Base-by-base conservation (phyloP, 345 rosid species). In the Trapa incisa region DNA sequence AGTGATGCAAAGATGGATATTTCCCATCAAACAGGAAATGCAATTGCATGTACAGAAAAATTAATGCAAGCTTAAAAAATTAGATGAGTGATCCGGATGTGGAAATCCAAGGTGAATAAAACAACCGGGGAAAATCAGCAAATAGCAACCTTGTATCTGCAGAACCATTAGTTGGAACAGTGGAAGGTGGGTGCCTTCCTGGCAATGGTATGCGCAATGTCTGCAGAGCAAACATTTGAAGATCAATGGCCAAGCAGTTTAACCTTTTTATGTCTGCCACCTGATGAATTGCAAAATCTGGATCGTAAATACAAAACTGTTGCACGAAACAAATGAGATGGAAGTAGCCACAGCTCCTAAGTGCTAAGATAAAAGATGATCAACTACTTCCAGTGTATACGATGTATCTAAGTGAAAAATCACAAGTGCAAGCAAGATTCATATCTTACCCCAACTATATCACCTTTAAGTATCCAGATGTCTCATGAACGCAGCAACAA, bases 211-310 rank as follows among this genome's bases (percentile, higher is more conserved):
- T 82, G 38, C 70, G 78, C 71, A 86, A 67, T 10, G 76, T 76
- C 76, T 84, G 82, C 74, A 80, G 67, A 68, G 85, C 91, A 79
- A 82, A 86, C 91, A 86, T 86, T 68, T 86, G 91, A 76, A 84
- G 88, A 79, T 86, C 91, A 16, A 85, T 82, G 35, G 80, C 79
- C 74, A 86, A 76, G 11, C 91, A 85, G 75, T 86, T 86, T 72
- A 82, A 43, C 73, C 79, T 77, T 73, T 80, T 86, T 61, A 86
- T 75, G 69, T 86, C 91, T 5, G 85, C 74, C 60, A 83, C 90
- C 90, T 86, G 75, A 68, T 17, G 58, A 47, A 72, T 67, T 37
- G 35, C 47, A 72, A 63, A n/a, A 13, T 14, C 37, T 9, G 52
- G 37, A 47, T 71, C 57, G 64, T 37, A 48, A 52, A n/a, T 37